These are phyloP conservation scores for Botrytis deweyae DNA, from an alignment of 2,329 filamentous ascomycete species.

Conservation along the genomic window DNA sequence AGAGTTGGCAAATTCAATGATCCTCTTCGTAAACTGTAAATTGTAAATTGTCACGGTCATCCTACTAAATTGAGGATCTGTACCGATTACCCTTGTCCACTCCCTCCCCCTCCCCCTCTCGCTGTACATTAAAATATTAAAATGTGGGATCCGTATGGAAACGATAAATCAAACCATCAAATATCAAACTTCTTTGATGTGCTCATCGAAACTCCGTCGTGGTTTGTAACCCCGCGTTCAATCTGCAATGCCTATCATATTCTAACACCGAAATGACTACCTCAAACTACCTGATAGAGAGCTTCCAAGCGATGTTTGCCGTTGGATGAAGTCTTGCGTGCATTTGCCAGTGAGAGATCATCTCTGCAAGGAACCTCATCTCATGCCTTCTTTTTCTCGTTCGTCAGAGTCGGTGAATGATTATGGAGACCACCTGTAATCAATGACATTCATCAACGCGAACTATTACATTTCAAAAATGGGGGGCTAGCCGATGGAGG, in stretches of 20 bases:
- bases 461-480: neutral
- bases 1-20: neutral
- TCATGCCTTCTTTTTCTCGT: neutral
- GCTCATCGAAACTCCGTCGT: neutral
- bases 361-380: slow-evolving; percentile 1
- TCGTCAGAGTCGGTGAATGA: neutral
- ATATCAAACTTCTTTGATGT: neutral
- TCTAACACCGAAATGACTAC: neutral
- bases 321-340: slow-evolving; percentile 15
- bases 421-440: neutral
- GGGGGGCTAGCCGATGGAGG: neutral
- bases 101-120: neutral
- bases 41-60: neutral
- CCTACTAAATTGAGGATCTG: neutral
- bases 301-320: slow-evolving; percentile 2
- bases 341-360: slow-evolving; percentile 4
- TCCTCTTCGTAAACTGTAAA: neutral
- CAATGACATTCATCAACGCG: neutral
- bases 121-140: neutral
- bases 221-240: neutral
- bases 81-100: neutral
- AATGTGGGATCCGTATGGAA: neutral
- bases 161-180: neutral
- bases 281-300: neutral
- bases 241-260: neutral